Evolutionary conservation across 805 yeast genomes (phyloP), one percentile per base, ranked within the genome.

Genomic region (Maudiozyma turicensis): DNA sequence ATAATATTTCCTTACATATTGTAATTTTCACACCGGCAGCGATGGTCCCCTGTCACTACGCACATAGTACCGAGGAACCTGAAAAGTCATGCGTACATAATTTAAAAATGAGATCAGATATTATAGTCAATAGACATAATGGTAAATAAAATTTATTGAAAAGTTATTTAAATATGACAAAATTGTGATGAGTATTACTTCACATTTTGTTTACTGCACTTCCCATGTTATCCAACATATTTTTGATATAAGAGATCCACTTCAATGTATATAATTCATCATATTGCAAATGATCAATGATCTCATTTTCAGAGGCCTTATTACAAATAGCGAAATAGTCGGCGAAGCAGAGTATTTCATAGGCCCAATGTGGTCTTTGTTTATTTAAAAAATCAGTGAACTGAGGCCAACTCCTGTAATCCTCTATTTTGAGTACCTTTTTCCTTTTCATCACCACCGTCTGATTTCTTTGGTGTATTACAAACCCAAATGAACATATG

Each of bases 401-500:
- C 3, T 11, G 15, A 9, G 32, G 6, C 32, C 43, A 28, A 7
- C 13, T 11, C 14, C 13, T 5, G 14, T 5, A 35, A n/a, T 35
- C 14, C 2, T 35, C 14, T 35, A 15, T 15, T 14, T 13, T 35
- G 8, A 35, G n/a, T 11, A 13, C 14, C 15, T 35, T 35, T n/a
- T 8, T 35, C 13, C 15, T 8, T 28, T 40, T 28, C 20, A 30
- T 11, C 13, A n/a, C n/a, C 28, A 20, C 11, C 5, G 3, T 28
- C 15, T 28, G 14, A 7, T 45, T 48, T 26, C 40, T 30, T 43
- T 42, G 44, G 38, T 57, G 63, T 14, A 61, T 54, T 5, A 70
- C 61, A 52, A 66, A 71, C 3, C 64, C 63, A 45, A 66, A 59
- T 1, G 72, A 64, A 50, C 74, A 71, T 32, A 70, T 66, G 2